Evolutionary conservation across 768 basidiomycete genomes (phyloP), one percentile per base, ranked within the genome.

Genomic region (Fistulinella prunicolor): DNA sequence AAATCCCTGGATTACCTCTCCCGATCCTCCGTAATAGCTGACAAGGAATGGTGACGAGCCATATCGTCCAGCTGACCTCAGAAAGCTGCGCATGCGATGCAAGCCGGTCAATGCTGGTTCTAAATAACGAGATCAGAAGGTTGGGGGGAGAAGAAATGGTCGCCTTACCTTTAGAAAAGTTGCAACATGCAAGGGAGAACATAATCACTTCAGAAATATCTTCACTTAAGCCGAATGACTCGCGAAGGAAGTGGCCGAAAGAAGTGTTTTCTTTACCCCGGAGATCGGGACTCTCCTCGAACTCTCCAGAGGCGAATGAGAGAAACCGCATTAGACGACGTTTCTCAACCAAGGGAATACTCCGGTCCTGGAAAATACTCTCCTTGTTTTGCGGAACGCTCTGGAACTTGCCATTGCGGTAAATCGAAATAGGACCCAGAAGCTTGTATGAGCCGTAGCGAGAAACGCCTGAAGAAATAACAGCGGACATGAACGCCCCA

Each of bases 21-120:
- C 95, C 0, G 86, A 75, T 17, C 93, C 90, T 16, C 95, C 95
- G 63, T 96, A 97, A 56, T 96, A 92, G 0, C 92, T 92, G n/a
- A 98, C 75, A 14, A 98, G 79, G 70, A 93, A 97, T 2, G 94
- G 83, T 0, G 83, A 83, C n/a, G 67, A 77, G 65, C 94, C 94
- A 60, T 96, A 97, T 24, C 90, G 77, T 3, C 94, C 94, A 16
- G 82, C 69, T 0, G 93, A 90, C 40, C 75, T 82, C 13, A 97
- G 73, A 62, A 89, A 93, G 20, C 74, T 69, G 7, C 83, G 80
- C 10, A 94, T 69, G 7, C 94, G 83, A n/a, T 67, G 64, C 8
- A 98, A 68, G 2, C 87, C 80, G 1, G 78, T 74, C 8, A 81
- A 60, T 1, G 87, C 83, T 2, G 76, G 69, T 42, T 96, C 94